Conservation (phyloP, 2,329 filamentous ascomycete genomes). For the Leptographium procerum region DNA sequence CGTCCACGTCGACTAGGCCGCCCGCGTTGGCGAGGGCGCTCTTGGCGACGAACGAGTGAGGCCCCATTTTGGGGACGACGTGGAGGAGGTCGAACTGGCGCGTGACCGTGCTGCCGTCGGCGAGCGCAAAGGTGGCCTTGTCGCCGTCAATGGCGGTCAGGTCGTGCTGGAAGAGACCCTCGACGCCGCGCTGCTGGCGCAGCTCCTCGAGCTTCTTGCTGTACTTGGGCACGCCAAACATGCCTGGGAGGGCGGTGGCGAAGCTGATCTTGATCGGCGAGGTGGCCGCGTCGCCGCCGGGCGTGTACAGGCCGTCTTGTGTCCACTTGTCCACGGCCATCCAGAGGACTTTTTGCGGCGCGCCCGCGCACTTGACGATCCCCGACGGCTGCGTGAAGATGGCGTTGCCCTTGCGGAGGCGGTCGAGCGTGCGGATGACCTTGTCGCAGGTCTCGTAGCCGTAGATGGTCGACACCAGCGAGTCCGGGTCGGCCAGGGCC, state of each 20-base stretch:
- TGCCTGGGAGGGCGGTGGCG: constrained; percentile 41
- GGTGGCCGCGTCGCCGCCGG: constrained; percentile 16
- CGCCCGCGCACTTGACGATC: constrained; percentile 49
- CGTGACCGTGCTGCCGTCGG: constrained; percentile 31
- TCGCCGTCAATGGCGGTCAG: constrained; percentile 41
- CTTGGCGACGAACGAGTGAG: constrained; percentile 41
- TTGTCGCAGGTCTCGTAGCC: constrained; percentile 44
- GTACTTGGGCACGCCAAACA: constrained; percentile 53
- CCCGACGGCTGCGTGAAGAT: constrained; percentile 50
- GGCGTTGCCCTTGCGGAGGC: constrained; percentile 36
- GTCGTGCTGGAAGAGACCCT: constrained; percentile 48
- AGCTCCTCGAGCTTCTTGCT: constrained; percentile 40
- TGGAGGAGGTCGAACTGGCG: constrained; percentile 43
- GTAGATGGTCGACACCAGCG: constrained; percentile 45
- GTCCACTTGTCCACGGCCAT: constrained; percentile 50
- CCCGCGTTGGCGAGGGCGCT: constrained; percentile 42
- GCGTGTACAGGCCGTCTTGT: constrained; percentile 36
- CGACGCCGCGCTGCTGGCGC: constrained; percentile 41
- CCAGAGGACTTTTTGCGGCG: constrained; percentile 53
- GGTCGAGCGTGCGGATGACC: constrained; percentile 35
- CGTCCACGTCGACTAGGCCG: constrained; percentile 47
- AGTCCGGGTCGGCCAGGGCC: constrained; percentile 35
- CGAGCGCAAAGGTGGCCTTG: constrained; percentile 36
- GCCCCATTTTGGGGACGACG: constrained; percentile 47
- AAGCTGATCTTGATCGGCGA: constrained; percentile 42